These are phyloP conservation scores for Elaeis guineensis DNA, from an alignment of 176 grass and related monocot genomes.

Conservation along the genomic window DNA sequence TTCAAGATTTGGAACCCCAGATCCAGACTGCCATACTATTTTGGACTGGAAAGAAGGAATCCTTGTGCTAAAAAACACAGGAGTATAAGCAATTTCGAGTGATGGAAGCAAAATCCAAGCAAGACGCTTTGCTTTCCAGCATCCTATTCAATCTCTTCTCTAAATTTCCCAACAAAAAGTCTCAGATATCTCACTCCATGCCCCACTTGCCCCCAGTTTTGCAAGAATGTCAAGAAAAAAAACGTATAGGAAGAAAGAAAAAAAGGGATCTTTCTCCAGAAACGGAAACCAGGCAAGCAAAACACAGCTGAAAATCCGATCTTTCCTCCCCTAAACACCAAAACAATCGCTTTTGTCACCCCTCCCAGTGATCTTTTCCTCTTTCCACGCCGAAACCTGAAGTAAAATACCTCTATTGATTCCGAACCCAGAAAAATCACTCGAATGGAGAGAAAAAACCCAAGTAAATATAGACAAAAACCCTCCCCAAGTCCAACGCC, in stretches of 20 bases:
- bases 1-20: neutral
- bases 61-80: neutral
- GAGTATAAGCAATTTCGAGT: slow-evolving; percentile 6
- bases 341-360: neutral
- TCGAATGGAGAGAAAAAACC: too few species aligned
- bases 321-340: neutral
- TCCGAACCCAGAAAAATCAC: slow-evolving; percentile 1
- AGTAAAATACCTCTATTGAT: slow-evolving; percentile 7
- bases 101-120: neutral
- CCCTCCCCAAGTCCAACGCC: too few species aligned
- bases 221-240: too few species aligned
- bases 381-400: slow-evolving; percentile 11
- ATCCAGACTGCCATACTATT: too few species aligned
- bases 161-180: slow-evolving; percentile 18
- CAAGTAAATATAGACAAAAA: too few species aligned
- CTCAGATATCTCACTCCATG: slow-evolving; percentile 8
- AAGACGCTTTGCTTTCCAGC: neutral
- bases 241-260: neutral
- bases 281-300: slow-evolving; percentile 20
- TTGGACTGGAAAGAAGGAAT: neutral
- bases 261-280: slow-evolving; percentile 29
- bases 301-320: slow-evolving; percentile 5
- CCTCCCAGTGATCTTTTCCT: slow-evolving; percentile 23
- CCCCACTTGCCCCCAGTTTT: neutral
- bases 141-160: slow-evolving; percentile 12